Conservation (phyloP, 768 basidiomycete genomes). For the Leccinum subtestaceum region DNA sequence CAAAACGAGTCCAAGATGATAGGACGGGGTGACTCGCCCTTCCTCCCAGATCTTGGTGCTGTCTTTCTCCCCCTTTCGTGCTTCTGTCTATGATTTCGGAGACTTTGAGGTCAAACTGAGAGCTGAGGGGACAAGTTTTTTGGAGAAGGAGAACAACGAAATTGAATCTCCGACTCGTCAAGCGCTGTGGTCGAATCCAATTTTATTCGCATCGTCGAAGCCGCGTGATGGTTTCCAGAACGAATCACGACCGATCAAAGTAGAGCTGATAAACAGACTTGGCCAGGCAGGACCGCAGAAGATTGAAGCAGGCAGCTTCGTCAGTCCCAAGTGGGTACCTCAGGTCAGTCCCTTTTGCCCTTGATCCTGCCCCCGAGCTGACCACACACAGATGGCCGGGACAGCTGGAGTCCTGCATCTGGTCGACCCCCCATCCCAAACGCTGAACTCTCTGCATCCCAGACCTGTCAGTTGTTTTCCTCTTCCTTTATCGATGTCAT, state of each 20-base stretch:
- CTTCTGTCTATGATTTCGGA: conserved; percentile 26
- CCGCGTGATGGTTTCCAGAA: conserved; percentile 94
- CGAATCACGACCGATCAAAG: conserved; percentile 75
- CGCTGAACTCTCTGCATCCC: conserved; percentile 56
- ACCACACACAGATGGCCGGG: conserved; percentile 70
- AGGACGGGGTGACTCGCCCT: no score
- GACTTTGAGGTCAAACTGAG: no score
- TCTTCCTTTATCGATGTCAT: no score
- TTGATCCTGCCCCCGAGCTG: background rate
- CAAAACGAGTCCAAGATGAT: background rate
- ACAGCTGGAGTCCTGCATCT: conserved; percentile 69
- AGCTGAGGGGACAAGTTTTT: no score
- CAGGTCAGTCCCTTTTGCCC: conserved; percentile 46
- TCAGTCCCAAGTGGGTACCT: conserved; percentile 91
- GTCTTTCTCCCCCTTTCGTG: conserved; percentile 31
- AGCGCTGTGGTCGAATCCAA: conserved; percentile 8
- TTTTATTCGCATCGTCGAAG: conserved; percentile 38
- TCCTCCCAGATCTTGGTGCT: conserved; percentile 51
- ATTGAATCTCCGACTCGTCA: no score
- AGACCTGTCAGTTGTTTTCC: no score
- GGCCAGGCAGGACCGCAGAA: conserved; percentile 61
- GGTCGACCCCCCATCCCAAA: conserved; percentile 50
- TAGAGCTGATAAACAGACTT: conserved; percentile 74
- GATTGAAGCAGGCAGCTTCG: conserved; percentile 87
- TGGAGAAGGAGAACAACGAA: no score